Evolutionary conservation across 2,329 filamentous ascomycete species (phyloP), one percentile per base, ranked within the genome.

Genomic region (Harringtonia aguacate): DNA sequence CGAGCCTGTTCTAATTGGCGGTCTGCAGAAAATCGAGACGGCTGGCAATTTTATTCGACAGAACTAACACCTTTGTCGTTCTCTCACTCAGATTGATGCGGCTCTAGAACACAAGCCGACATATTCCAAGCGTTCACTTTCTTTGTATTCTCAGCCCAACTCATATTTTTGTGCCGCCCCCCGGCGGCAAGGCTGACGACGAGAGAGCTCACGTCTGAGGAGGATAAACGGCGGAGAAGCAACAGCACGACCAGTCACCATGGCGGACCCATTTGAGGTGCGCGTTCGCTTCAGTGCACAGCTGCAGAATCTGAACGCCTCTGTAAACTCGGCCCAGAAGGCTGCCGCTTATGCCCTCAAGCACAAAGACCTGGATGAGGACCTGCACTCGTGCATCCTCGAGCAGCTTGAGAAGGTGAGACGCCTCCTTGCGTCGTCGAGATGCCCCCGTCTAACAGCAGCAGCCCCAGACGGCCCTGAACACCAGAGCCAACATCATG

Each of bases 401-500:
- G 92, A 98, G 65, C 90, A 97, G 63, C 73, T 98, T 27, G 90
- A 97, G 63, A 76, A 79, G 56, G 86, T 87, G 61, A 52, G 69
- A 27, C 34, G 28, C 28, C 28, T 13, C 28, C 28, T 29, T 29
- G 28, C 28, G 8, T 29, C 28, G 8, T 29, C 8, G 36, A 17
- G 27, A 30, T 8, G 2, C 9, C 10, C 49, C 53, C 42, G 54
- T 36, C 29, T 39, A 9, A 10, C 9, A 4, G 39, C 39, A 6
- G 24, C 21, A 46, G 41, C 43, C 44, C 15, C 54, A 89, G 77
- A 94, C 86, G 53, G 90, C 86, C 53, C 94, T 98, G 84, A 98
- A 98, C 64, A 94, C 83, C 41, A 77, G 90, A 48, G 94, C 92
- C 47, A 98, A 98, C 61, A 97, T 98, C 61, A 94, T 98, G 84